Evolutionary conservation across 305 asterid species (phyloP).

Genomic region (Solanum hybrid): DNA sequence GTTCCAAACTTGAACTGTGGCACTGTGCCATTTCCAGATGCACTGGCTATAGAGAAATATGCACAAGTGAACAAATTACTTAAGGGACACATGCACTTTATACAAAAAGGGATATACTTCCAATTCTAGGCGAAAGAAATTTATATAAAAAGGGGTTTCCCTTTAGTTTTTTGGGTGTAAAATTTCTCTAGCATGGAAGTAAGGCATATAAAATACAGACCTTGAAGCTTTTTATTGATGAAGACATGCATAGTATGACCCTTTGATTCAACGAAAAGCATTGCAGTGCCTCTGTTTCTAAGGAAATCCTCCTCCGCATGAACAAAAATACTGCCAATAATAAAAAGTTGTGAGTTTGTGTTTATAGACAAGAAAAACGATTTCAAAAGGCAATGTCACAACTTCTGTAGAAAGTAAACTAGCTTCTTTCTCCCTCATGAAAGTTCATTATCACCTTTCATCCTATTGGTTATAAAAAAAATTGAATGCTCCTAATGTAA

Average conservation of each 20-base stretch:
- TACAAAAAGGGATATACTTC: not conserved
- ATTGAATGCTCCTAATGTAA: not conserved
- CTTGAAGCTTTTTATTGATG: constrained; percentile 74
- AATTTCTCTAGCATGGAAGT: not conserved
- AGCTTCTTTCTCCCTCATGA: not conserved
- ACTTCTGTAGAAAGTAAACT: not conserved
- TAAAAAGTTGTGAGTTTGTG: constrained; percentile 5
- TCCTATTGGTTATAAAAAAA: not conserved
- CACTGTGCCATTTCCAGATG: constrained; percentile 72
- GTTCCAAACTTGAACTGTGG: constrained; percentile 43
- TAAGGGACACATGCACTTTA: constrained; percentile 11
- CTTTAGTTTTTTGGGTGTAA: not conserved
- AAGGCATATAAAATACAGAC: constrained; percentile 17
- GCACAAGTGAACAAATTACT: constrained; percentile 6
- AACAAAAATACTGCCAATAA: constrained; percentile 45
- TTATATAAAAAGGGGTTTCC: not conserved
- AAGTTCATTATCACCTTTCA: not conserved
- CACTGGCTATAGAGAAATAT: constrained; percentile 53
- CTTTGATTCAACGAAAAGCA: constrained; percentile 67
- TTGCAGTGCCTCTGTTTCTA: constrained; percentile 43
- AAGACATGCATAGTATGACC: constrained; percentile 83
- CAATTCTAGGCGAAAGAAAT: not conserved
- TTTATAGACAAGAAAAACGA: not conserved
- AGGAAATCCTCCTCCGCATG: constrained; percentile 46
- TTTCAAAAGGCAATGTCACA: not conserved